phyloP scores from a whole-genome alignment of 1,139 yeast genomes.

The Saccharomyces uvarum region DNA sequence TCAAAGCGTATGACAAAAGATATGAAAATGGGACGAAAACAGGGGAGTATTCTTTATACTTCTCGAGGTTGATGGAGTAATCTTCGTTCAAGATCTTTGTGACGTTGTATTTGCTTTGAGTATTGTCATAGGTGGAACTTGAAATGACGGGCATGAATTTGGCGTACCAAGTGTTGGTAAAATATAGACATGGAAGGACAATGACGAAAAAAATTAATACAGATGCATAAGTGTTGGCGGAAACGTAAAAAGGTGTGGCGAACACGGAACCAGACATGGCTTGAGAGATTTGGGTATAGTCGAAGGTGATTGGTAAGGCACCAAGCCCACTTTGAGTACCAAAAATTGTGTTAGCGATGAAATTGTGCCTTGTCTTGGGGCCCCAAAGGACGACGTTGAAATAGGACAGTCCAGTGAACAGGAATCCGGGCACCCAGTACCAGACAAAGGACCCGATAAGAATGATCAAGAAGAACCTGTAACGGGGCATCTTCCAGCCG shows the following conservation, averaged over 20 bases:
- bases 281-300: slow-evolving; percentile 41
- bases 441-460: slow-evolving; percentile 40
- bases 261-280: slow-evolving; percentile 38
- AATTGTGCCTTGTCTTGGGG: slow-evolving; percentile 30
- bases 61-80: slow-evolving; percentile 27
- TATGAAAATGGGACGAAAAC: slow-evolving; percentile 37
- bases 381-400: slow-evolving; percentile 52
- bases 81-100: slow-evolving; percentile 35
- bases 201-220: slow-evolving; percentile 32
- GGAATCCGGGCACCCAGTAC: slow-evolving; percentile 51
- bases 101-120: slow-evolving; percentile 34
- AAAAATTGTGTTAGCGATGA: slow-evolving; percentile 43
- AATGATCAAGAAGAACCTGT: slow-evolving; percentile 39
- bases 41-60: slow-evolving; percentile 34
- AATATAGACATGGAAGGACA: slow-evolving; percentile 33
- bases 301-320: slow-evolving; percentile 44
- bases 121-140: slow-evolving; percentile 35
- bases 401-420: slow-evolving; percentile 44
- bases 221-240: slow-evolving; percentile 33
- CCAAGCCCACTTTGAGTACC: slow-evolving; percentile 49
- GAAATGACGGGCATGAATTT: slow-evolving; percentile 38
- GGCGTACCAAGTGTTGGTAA: slow-evolving; percentile 37
- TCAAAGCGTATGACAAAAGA: slow-evolving; percentile 36
- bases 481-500: slow-evolving; percentile 42
- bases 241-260: slow-evolving; percentile 48